Evolutionary conservation across 805 yeast genomes (phyloP), one percentile per base, ranked within the genome.

Genomic region (Cyberlindnera mississippiensis): DNA sequence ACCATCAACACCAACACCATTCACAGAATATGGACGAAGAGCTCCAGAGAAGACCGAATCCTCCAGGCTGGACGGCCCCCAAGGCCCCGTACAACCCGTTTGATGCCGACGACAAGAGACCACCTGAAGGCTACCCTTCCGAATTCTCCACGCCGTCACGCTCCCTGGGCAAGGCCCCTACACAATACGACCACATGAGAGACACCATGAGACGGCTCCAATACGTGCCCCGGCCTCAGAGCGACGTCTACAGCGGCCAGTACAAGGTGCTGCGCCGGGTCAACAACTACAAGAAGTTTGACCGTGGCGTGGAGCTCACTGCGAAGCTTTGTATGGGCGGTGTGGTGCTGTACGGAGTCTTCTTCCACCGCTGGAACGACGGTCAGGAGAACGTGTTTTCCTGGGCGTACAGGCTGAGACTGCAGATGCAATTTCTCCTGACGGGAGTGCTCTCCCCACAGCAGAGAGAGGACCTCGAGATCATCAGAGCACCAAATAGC

Each of bases 81-180:
- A 37, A 50, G 9, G 55, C 60, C 10, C 46, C 48, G 0, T 87
- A 85, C 59, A 86, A 86, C 53, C 95, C 95, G 6, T 87, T 80
- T 55, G 96, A 86, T 56, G 84, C 90, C 0, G 63, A 75, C 1
- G 96, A 86, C 56, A 58, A 67, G 31, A 69, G 96, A 35, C 95
- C 96, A 0, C 75, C 95, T 0, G 80, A 80, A 56, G 95, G 96
- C 2, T 86, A 87, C 50, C 96, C 96, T 1, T 80, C 89, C 19
- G 96, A 86, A 59, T 87, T 72, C 65, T 70, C 75, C 43, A 63
- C 80, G 1, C 91, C 93, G 0, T 81, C 85, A 1, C 67, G 69
- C 32, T 69, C 75, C 26, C 78, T 84, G 20, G 89, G 90, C 4
- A 71, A 71, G 51, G 79, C 75, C 51, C 80, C 86, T 6, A 70